A percentile compares a stretch with the other conserved stretches of the same genome.
phyloP scores from a whole-genome alignment of 805 yeast species.

The Candida alai region DNA sequence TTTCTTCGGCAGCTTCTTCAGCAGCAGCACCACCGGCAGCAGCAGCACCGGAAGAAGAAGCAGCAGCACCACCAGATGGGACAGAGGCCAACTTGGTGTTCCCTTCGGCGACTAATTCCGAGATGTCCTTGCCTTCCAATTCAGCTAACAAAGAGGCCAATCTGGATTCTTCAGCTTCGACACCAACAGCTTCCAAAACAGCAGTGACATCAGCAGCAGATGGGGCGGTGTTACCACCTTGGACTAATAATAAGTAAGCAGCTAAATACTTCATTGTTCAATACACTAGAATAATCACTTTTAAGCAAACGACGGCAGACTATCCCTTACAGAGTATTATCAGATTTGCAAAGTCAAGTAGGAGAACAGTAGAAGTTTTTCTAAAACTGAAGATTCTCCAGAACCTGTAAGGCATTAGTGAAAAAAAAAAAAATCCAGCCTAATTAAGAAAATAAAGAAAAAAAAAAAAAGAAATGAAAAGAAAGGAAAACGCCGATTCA shows the following conservation, averaged over 20 bases:
- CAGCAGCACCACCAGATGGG: constrained; percentile 97
- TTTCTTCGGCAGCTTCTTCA: constrained; percentile 69
- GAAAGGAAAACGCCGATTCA: too few relatives aligned
- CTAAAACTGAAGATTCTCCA: too few relatives aligned
- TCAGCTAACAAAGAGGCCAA: constrained; percentile 75
- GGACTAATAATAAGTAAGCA: constrained; percentile 96
- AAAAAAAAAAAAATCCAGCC: too few relatives aligned
- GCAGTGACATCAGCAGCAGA: constrained; percentile 86
- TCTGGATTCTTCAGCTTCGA: constrained; percentile 90
- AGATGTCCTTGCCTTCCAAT: constrained; percentile 89
- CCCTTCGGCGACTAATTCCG: constrained; percentile 92
- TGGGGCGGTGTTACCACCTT: constrained; percentile 95
- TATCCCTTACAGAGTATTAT: constrained; percentile 52
- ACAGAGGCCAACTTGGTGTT: constrained; percentile 93
- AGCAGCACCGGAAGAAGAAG: constrained; percentile 68
- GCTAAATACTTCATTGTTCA: constrained; percentile 88
- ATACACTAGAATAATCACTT: constrained; percentile 64
- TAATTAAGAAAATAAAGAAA: too few relatives aligned
- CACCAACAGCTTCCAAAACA: constrained; percentile 91
- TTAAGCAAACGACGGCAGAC: constrained; percentile 73
- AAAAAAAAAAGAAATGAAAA: too few relatives aligned
- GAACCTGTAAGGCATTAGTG: too few relatives aligned
- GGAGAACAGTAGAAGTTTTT: neutral
- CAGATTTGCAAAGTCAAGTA: constrained; percentile 1
- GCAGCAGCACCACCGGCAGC: constrained; percentile 69